Percentiles rank a stretch among this genome's conserved stretches.
These are phyloP conservation scores for Biscogniauxia sp. DNA, from an alignment of 2,329 filamentous ascomycete genomes.

Conservation along the genomic window DNA sequence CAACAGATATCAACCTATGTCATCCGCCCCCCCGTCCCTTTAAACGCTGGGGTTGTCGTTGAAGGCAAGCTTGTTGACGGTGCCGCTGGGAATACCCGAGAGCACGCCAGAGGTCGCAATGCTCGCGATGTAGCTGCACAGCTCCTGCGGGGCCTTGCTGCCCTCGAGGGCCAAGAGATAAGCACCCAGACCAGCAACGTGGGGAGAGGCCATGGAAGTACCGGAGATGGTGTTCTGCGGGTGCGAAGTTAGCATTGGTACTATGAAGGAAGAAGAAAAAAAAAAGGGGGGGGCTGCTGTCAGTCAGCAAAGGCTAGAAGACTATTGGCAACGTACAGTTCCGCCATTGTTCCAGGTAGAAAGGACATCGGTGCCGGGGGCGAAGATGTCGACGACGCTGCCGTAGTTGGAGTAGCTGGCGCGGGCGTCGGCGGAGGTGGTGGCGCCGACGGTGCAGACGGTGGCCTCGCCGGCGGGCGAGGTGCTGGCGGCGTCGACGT, in stretches of 20 bases:
- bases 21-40: not conserved
- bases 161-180: constrained; percentile 50
- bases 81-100: constrained; percentile 33
- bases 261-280: not conserved
- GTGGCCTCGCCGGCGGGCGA: constrained; percentile 48
- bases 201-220: constrained; percentile 62
- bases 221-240: constrained; percentile 49
- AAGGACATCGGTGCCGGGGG: constrained; percentile 40
- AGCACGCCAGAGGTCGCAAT: constrained; percentile 40
- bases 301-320: constrained; percentile 9
- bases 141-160: constrained; percentile 37
- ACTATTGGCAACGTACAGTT: constrained; percentile 24
- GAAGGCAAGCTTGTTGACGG: constrained; percentile 35
- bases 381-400: constrained; percentile 41
- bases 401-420: constrained; percentile 53
- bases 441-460: constrained; percentile 54
- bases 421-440: constrained; percentile 37
- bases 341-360: constrained; percentile 41
- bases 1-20: too few relatives aligned
- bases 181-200: constrained; percentile 60
- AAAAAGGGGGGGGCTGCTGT: constrained; percentile 21
- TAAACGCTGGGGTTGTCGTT: constrained; percentile 28
- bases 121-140: constrained; percentile 42
- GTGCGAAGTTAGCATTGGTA: not conserved
- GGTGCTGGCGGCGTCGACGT: constrained; percentile 37